Evolutionary conservation across 2,329 filamentous ascomycete species (phyloP).

Genomic region (Exutisphaerella laricina): DNA sequence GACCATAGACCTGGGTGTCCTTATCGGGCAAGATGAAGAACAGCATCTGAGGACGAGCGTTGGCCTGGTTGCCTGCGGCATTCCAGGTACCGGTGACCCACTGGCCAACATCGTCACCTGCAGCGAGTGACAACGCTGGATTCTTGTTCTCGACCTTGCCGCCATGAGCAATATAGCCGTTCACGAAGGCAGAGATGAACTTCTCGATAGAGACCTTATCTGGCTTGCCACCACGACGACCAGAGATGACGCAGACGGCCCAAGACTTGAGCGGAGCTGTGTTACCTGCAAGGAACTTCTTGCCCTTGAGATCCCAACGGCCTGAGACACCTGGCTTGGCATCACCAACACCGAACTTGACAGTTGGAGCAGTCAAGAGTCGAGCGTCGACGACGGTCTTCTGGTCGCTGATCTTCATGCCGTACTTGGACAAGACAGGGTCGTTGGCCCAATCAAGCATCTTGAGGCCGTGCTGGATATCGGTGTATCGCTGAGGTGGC

Average conservation of each 20-base stretch:
- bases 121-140: conserved; percentile 40
- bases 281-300: conserved; percentile 68
- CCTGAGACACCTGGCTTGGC: conserved; percentile 61
- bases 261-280: conserved; percentile 56
- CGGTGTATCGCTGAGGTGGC: conserved; percentile 60
- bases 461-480: conserved; percentile 63
- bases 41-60: conserved; percentile 64
- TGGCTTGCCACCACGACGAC: conserved; percentile 45
- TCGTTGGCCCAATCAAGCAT: conserved; percentile 66
- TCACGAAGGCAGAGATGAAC: conserved; percentile 57
- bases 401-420: conserved; percentile 59
- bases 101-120: conserved; percentile 25
- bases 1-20: conserved; percentile 67
- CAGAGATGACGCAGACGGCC: conserved; percentile 65
- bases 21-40: conserved; percentile 71
- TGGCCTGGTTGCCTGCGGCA: conserved; percentile 48
- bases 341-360: conserved; percentile 56
- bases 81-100: conserved; percentile 47
- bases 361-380: conserved; percentile 63
- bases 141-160: conserved; percentile 47
- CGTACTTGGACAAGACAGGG: conserved; percentile 64
- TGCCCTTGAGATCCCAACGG: conserved; percentile 81
- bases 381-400: conserved; percentile 63
- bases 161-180: conserved; percentile 57
- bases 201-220: conserved; percentile 43